Evolutionary conservation across 768 basidiomycete genomes (phyloP).

Genomic region (Xerocomellus intermedius): DNA sequence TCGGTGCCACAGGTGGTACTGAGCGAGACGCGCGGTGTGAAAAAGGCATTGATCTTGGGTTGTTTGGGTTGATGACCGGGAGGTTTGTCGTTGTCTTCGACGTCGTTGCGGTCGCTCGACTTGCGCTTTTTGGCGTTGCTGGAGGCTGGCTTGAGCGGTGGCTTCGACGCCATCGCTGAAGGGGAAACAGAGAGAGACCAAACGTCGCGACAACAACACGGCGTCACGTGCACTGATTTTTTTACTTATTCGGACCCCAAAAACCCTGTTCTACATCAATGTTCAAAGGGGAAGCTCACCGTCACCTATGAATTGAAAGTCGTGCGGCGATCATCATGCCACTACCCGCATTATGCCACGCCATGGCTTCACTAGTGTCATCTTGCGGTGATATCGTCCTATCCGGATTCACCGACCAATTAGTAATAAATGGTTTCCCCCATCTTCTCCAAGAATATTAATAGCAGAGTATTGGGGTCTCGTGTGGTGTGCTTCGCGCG

Average conservation of each 20-base stretch:
- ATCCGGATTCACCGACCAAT: too few species aligned
- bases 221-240: conserved; percentile 25
- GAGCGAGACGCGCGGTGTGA: conserved; percentile 28
- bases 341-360: too few species aligned
- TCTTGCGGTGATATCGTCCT: too few species aligned
- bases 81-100: neutral
- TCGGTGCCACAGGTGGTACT: conserved; percentile 30
- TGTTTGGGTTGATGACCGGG: conserved; percentile 15
- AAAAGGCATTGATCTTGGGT: conserved; percentile 26
- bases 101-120: conserved; percentile 3
- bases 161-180: conserved; percentile 5
- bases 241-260: neutral
- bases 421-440: too few species aligned
- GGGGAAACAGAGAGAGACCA: neutral
- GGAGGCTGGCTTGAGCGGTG: conserved; percentile 7
- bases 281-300: too few species aligned
- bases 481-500: neutral
- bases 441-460: too few species aligned
- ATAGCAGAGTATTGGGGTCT: neutral
- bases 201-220: conserved; percentile 20
- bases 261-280: neutral
- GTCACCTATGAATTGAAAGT: too few species aligned
- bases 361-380: too few species aligned
- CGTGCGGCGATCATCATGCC: too few species aligned
- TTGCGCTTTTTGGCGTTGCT: conserved; percentile 27